Conservation (phyloP, 805 yeast genomes). For the Barnettozyma botsteinii region DNA sequence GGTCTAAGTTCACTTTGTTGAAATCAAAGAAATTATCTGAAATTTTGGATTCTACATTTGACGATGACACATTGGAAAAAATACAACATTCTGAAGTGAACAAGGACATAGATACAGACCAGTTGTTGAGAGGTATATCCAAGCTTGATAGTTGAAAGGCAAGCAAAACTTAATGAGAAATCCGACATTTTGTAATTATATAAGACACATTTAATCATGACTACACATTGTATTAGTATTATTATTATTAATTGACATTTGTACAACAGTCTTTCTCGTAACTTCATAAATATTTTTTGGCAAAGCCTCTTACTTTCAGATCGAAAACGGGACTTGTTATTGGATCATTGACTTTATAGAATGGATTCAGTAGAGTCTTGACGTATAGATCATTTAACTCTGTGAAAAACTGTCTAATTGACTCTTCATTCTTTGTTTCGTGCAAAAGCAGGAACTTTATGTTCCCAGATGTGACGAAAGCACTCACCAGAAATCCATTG, state of each 20-base stretch:
- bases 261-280: neutral
- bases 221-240: slow-evolving; percentile 5
- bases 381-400: slow-evolving; percentile 87
- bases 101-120: slow-evolving; percentile 26
- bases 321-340: slow-evolving; percentile 75
- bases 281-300: slow-evolving; percentile 64
- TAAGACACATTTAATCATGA: neutral
- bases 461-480: slow-evolving; percentile 84
- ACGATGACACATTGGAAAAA: slow-evolving; percentile 32
- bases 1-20: slow-evolving; percentile 25
- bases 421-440: slow-evolving; percentile 55
- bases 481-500: slow-evolving; percentile 77
- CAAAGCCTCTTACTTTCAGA: slow-evolving; percentile 59
- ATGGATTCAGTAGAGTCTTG: slow-evolving; percentile 80
- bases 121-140: slow-evolving; percentile 32
- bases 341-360: slow-evolving; percentile 70
- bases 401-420: slow-evolving; percentile 73
- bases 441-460: slow-evolving; percentile 72
- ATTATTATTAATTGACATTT: neutral
- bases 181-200: neutral
- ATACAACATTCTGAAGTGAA: slow-evolving; percentile 20
- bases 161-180: neutral
- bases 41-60: slow-evolving; percentile 39
- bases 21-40: slow-evolving; percentile 39
- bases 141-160: slow-evolving; percentile 16